Evolutionary conservation across 2,329 filamentous ascomycete genomes (phyloP).

Genomic region (Didymella pomorum): DNA sequence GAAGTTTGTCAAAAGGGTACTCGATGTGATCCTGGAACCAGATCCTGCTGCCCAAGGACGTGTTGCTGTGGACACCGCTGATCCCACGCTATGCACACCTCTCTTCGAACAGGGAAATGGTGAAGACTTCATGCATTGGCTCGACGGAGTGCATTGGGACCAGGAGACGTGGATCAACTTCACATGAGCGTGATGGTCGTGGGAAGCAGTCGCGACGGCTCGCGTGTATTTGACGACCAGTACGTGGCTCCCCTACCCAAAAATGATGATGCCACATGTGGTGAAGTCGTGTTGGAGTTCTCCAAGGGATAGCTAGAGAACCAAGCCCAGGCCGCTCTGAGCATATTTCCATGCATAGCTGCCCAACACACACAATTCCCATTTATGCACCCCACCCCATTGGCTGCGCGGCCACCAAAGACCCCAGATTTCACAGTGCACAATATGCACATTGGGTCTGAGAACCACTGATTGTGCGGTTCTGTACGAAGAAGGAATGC

Average conservation of each 20-base stretch:
- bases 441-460: not conserved
- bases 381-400: slow-evolving; percentile 1
- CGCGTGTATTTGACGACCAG: not conserved
- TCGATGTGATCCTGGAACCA: slow-evolving; percentile 54
- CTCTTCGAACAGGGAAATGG: slow-evolving; percentile 49
- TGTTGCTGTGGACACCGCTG: slow-evolving; percentile 21
- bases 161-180: slow-evolving; percentile 45
- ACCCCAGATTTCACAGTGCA: slow-evolving; percentile 4
- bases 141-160: slow-evolving; percentile 56
- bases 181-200: slow-evolving; percentile 18
- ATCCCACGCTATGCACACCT: slow-evolving; percentile 47
- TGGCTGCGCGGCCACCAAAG: slow-evolving; percentile 1
- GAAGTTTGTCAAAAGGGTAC: slow-evolving; percentile 52
- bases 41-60: slow-evolving; percentile 14
- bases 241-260: not conserved
- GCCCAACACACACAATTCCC: not conserved
- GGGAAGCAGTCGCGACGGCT: not conserved
- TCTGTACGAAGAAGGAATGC: not conserved
- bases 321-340: not conserved
- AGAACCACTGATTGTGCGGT: not conserved
- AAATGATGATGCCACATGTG: not conserved
- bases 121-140: slow-evolving; percentile 55
- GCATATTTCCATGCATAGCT: slow-evolving; percentile 4
- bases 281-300: not conserved
- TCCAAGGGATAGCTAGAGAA: not conserved